phyloP scores from a whole-genome alignment of 495 filamentous ascomycete genomes.

The Astrocystis sublimbata region DNA sequence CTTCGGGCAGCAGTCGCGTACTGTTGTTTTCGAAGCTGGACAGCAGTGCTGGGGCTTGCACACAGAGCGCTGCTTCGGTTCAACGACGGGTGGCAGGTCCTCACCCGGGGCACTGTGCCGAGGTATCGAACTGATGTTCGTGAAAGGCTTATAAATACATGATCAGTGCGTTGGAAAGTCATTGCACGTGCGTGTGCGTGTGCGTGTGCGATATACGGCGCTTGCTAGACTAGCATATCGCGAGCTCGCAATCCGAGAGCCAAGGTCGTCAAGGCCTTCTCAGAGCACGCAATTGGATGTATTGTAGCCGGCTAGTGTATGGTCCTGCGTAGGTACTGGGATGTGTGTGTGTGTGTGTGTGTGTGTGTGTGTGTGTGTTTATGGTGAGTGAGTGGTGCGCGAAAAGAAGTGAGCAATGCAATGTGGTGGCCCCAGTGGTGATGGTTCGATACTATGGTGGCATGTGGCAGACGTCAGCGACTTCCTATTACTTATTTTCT shows the following conservation, averaged over 20 bases:
- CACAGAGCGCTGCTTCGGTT: conserved; percentile 5
- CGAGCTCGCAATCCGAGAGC: background rate
- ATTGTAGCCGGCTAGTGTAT: background rate
- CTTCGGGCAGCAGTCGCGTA: conserved; percentile 24
- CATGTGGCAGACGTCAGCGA: too few species aligned
- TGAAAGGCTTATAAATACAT: conserved; percentile 23
- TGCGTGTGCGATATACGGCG: conserved; percentile 12
- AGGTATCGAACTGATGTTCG: conserved; percentile 22
- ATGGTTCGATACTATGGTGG: too few species aligned
- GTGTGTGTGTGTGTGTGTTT: too few species aligned
- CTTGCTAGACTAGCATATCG: conserved; percentile 23
- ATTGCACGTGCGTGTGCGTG: too few species aligned
- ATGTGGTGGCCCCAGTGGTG: too few species aligned
- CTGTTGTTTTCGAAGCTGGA: background rate
- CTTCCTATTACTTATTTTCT: too few species aligned
- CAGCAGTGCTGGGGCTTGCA: conserved; percentile 7
- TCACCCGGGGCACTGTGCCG: conserved; percentile 14
- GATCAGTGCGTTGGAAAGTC: conserved; percentile 25
- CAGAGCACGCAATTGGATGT: background rate
- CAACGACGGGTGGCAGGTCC: background rate
- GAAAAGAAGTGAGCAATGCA: too few species aligned
- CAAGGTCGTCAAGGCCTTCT: background rate
- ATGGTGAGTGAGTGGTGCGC: too few species aligned
- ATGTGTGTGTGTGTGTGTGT: too few species aligned
- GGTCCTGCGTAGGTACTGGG: background rate